Conservation (phyloP, 202 grass and related monocot genomes). For the Carex arenaria region DNA sequence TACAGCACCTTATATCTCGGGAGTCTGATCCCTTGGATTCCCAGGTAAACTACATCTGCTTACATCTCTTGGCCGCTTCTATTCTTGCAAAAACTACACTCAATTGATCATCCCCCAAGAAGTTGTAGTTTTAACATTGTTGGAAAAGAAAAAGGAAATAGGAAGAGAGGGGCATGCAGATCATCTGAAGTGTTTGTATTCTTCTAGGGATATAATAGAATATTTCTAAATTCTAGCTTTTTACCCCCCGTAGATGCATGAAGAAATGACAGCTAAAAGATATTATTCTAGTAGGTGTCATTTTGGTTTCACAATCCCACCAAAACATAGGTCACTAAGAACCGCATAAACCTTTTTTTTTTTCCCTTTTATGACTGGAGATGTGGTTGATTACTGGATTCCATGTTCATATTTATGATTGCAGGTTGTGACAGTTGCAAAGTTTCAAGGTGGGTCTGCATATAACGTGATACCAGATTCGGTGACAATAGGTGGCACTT, state of each 20-base stretch:
- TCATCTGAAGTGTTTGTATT: not conserved
- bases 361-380: not conserved
- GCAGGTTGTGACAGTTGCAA: conserved; percentile 81
- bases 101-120: not conserved
- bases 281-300: not conserved
- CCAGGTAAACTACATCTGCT: conserved; percentile 41
- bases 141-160: not conserved
- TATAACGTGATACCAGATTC: conserved; percentile 98
- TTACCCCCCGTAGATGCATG: not conserved
- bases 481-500: conserved; percentile 79
- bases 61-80: not conserved
- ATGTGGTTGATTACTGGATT: not conserved
- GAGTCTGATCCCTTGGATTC: conserved; percentile 95
- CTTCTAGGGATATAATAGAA: not conserved
- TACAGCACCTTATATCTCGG: conserved; percentile 84
- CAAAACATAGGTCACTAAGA: not conserved
- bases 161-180: not conserved
- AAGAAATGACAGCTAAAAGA: not conserved
- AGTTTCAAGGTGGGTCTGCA: conserved; percentile 88
- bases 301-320: not conserved
- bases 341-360: not conserved
- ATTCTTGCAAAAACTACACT: not conserved
- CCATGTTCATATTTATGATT: conserved; percentile 13
- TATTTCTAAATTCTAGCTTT: not conserved
- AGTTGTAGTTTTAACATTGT: not conserved